Base-by-base conservation (phyloP, 2,329 filamentous ascomycete genomes). In the Stagonosporopsis rhizophila region DNA sequence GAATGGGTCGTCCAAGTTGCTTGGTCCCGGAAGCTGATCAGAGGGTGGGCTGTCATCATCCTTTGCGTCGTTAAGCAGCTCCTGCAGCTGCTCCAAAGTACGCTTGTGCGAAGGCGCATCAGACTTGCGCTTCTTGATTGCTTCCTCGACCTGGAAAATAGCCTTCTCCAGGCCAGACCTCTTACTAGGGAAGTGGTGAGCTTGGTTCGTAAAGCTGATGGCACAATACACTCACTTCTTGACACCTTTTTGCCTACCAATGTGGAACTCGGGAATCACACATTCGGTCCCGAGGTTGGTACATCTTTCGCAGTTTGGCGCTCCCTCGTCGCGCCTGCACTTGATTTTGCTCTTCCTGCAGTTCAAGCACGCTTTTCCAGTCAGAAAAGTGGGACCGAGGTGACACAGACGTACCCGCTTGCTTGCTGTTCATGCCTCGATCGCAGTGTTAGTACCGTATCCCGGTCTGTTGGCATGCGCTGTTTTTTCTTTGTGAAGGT, bases 131-230 rank as follows among this genome's bases (percentile, higher is more conserved):
- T 70, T 75, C 55, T 70, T 75, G 46, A 75, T 68, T 8, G 88
- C 89, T 71, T 91, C 86, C 67, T 91, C 87, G 58, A 92, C 88
- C 68, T 90, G 88, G 67, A 85, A 86, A 19, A 92, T 82, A 3
- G 89, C 89, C 75, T 91, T 91, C 60, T 91, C 89, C 27, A 91
- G 77, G 0, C 89, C 89, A 15, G 87, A 88, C 37, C 89, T 85
- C 74, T 92, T 92, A 74, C 89, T 91, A 60, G 15, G 32, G 69
- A 9, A 64, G 51, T 27, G 46, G 3, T 34, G 1, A 41, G 8
- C 15, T 23, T 1, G 7, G 19, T 14, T 6, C 7, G 32, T 8
- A 8, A n/a, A 27, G 30, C 4, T 32, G 7, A 14, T 14, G 25
- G 17, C 17, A 22, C 5, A 5, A 7, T 14, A 23, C n/a, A 39